A percentile compares a stretch with the other conserved stretches of the same genome.
These are phyloP conservation scores for Lentinus tigrinus DNA, from an alignment of 768 basidiomycete species.

Conservation along the genomic window DNA sequence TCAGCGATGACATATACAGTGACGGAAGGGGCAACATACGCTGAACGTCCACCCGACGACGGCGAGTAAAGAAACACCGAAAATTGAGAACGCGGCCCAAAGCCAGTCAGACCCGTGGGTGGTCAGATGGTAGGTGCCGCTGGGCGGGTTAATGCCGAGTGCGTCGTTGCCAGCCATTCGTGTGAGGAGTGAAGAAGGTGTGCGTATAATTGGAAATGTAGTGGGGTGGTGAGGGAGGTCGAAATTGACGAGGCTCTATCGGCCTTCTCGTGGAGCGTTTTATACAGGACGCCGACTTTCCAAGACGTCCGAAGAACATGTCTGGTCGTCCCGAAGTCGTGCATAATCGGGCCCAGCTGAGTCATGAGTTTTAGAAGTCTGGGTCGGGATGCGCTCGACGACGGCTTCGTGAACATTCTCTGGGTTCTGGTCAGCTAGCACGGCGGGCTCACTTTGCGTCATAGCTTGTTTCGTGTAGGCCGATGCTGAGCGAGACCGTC, in stretches of 20 bases:
- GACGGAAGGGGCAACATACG: constrained; percentile 18
- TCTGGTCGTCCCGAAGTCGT: constrained; percentile 4
- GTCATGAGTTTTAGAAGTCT: neutral
- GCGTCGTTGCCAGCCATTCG: constrained; percentile 32
- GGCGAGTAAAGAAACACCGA: constrained; percentile 41
- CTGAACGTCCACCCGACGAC: constrained; percentile 38
- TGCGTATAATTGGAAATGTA: too few species aligned
- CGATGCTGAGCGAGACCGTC: constrained; percentile 4
- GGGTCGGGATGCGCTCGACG: neutral
- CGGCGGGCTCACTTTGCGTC: constrained; percentile 4
- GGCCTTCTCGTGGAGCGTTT: too few species aligned
- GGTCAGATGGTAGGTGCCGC: constrained; percentile 40
- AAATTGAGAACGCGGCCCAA: constrained; percentile 54
- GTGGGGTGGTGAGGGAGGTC: too few species aligned
- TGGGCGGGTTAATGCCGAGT: constrained; percentile 34
- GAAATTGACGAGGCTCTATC: too few species aligned
- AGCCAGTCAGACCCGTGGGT: constrained; percentile 48
- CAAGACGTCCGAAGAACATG: neutral
- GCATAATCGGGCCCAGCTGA: constrained; percentile 7
- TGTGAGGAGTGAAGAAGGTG: too few species aligned
- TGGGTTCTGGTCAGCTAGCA: constrained; percentile 1
- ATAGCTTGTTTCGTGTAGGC: neutral
- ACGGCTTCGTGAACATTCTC: constrained; percentile 10
- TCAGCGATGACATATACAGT: neutral
- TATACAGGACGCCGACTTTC: neutral